These are phyloP conservation scores for Lachancea fermentati DNA, from an alignment of 805 yeast genomes.

Conservation along the genomic window DNA sequence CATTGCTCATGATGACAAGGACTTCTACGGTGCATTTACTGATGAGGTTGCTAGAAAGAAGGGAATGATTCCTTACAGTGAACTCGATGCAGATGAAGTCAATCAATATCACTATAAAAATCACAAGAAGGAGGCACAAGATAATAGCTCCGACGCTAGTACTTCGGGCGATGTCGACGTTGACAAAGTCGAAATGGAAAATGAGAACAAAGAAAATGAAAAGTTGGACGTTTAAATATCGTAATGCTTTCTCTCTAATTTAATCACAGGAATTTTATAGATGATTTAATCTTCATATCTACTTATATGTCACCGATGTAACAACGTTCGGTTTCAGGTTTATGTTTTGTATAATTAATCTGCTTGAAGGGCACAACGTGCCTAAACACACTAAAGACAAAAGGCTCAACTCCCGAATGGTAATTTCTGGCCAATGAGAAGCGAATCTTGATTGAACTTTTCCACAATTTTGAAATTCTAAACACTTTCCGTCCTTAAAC, in stretches of 20 bases:
- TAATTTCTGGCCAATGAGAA: too few relatives aligned
- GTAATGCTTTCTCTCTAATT: background rate
- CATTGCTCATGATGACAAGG: conserved; percentile 31
- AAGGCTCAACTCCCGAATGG: too few relatives aligned
- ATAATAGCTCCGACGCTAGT: conserved; percentile 1
- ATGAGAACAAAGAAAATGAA: conserved; percentile 5
- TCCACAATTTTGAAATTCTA: too few relatives aligned
- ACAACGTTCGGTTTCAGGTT: too few relatives aligned
- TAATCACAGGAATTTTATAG: background rate
- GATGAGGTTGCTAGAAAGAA: conserved; percentile 26
- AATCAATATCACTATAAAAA: conserved; percentile 6
- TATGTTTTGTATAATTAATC: too few relatives aligned
- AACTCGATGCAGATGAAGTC: conserved; percentile 24
- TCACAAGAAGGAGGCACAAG: background rate
- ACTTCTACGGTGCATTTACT: conserved; percentile 30
- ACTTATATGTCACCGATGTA: background rate
- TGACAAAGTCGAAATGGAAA: conserved; percentile 7
- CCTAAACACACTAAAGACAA: too few relatives aligned
- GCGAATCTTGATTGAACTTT: too few relatives aligned
- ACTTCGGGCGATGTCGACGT: conserved; percentile 11
- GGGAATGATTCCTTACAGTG: conserved; percentile 31
- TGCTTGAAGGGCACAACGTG: too few relatives aligned
- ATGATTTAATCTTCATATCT: background rate
- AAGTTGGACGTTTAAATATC: background rate
- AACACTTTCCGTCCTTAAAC: too few relatives aligned